Evolutionary conservation across 345 rosid species (phyloP), one percentile per base, ranked within the genome.

Genomic region (Arabis hirsuta): DNA sequence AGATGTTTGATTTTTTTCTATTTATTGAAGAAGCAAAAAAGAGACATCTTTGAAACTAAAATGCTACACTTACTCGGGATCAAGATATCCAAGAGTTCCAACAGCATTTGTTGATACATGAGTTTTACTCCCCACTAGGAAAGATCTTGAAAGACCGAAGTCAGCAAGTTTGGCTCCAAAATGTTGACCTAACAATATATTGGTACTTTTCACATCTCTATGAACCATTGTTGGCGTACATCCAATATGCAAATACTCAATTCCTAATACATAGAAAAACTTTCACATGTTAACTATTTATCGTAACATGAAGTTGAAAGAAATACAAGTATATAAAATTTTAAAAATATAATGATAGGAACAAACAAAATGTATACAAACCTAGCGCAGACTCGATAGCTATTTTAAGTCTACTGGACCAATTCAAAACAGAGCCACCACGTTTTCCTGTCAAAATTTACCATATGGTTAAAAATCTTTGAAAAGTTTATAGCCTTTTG

Each of bases 91-190:
- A 0, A 57, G 59, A 9, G 60, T 66, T 1, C 71, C 71, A 24
- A 16, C 60, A 8, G 39, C 51, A 22, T 12, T 1, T 8, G 59
- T 66, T 8, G 50, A 70, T 44, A 66, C 22, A 22, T 70, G 65
- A 36, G 61, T 36, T 9, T 56, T 78, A 19, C 10, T n/a, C 3
- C 80, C 85, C 0, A 56, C 6, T 12, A 71, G 29, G 24, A 73
- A 71, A 16, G 47, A 20, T 76, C 60, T 76, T 1, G 84, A 82
- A 0, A 82, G 67, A 32, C 85, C 85, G 9, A 84, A 84, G 55
- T 84, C 84, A 0, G 85, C 64, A 6, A 84, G 56, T 43, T 80
- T 82, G 0, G 84, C 82, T 31, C 79, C 82, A 48, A 78, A 63
- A 1, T 62, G 55, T 7, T 80, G 70, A 27, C 38, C 41, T 22